Evolutionary conservation across 176 grass and related monocot species (phyloP).

Genomic region (Musa schizocarpa): DNA sequence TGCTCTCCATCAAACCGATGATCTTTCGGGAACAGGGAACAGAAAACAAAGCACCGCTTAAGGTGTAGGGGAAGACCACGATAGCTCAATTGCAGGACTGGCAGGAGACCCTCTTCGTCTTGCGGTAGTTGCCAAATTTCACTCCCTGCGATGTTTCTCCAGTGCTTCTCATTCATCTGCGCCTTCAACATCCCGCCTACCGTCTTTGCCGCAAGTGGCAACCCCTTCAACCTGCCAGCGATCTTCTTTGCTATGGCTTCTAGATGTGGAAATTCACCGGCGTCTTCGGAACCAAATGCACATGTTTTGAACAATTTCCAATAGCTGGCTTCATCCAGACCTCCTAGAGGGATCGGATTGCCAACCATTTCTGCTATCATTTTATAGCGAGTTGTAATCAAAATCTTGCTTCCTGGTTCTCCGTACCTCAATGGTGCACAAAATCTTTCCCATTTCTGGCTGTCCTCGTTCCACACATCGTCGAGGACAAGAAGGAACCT

Average conservation of each 20-base stretch:
- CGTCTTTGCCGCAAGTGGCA: constrained; percentile 13
- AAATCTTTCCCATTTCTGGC: neutral
- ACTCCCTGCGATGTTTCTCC: constrained; percentile 14
- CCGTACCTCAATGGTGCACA: neutral
- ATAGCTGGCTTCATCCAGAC: neutral
- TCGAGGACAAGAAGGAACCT: constrained; percentile 33
- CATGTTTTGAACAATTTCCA: constrained; percentile 15
- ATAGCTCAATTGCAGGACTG: constrained; percentile 24
- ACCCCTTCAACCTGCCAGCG: constrained; percentile 21
- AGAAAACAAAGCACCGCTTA: constrained; percentile 19
- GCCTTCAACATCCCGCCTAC: no score
- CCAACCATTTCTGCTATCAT: constrained; percentile 4
- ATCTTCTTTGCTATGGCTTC: constrained; percentile 19
- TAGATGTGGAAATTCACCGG: neutral
- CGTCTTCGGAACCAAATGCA: constrained; percentile 18
- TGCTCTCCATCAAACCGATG: constrained; percentile 7
- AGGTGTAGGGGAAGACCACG: constrained; percentile 2
- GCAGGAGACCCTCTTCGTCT: constrained; percentile 2
- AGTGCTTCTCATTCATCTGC: neutral
- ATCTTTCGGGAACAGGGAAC: constrained; percentile 21
- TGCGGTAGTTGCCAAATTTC: constrained; percentile 22
- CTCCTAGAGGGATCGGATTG: neutral
- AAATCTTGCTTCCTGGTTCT: neutral
- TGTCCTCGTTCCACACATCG: constrained; percentile 36
- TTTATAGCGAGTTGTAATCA: neutral